Conservation (phyloP, 257 asterid species). For the Thymus mandschuricus region DNA sequence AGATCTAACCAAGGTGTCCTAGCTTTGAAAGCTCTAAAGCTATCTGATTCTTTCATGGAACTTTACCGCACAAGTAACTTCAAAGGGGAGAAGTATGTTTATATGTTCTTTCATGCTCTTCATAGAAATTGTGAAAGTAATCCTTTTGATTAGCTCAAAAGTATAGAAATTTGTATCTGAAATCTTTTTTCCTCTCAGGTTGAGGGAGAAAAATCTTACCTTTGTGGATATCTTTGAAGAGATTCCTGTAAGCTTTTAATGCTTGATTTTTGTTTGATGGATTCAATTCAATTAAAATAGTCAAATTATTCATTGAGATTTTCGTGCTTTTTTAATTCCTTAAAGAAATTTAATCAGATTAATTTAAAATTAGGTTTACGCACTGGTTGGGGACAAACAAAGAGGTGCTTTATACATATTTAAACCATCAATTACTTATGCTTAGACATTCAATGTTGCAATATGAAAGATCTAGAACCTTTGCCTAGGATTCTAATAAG, state of each 20-base stretch:
- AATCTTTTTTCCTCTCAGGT: slow-evolving; percentile 48
- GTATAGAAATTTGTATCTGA: neutral
- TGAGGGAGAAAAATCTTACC: slow-evolving; percentile 94
- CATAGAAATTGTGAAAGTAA: neutral
- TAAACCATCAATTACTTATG: neutral
- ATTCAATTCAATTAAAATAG: neutral
- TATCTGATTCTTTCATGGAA: slow-evolving; percentile 98
- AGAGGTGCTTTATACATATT: too few species aligned
- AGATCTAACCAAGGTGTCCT: slow-evolving; percentile 96
- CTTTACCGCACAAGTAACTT: slow-evolving; percentile 82
- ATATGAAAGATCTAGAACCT: neutral
- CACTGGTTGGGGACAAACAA: neutral
- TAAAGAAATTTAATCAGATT: neutral
- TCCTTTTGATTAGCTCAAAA: slow-evolving; percentile 5
- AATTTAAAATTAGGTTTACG: neutral
- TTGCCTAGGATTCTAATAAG: neutral
- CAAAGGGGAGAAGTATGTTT: slow-evolving; percentile 89
- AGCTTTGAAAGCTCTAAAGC: slow-evolving; percentile 95
- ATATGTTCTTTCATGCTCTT: slow-evolving; percentile 11
- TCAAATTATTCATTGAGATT: neutral
- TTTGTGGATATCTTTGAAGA: slow-evolving; percentile 99
- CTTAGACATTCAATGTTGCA: neutral
- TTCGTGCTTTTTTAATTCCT: neutral
- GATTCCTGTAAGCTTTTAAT: slow-evolving; percentile 71
- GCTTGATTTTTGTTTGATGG: slow-evolving; percentile 13